A percentile compares a stretch with the other conserved stretches of the same genome.
Evolutionary conservation across 2,329 filamentous ascomycete genomes (phyloP).

Genomic region (Talaromyces sp.): DNA sequence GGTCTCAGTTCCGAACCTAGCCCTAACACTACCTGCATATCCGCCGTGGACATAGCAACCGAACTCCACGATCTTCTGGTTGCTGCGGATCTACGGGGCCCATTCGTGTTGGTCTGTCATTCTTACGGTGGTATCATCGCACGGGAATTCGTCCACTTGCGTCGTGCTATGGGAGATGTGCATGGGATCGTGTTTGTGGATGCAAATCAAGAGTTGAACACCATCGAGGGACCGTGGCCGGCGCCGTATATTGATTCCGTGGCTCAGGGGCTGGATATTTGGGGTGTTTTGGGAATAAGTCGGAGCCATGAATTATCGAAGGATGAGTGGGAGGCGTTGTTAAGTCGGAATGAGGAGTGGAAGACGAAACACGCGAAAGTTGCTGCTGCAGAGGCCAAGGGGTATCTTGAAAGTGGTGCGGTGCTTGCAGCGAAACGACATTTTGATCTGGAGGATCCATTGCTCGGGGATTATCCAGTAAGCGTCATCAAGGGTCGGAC

Average conservation of each 20-base stretch:
- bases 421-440: constrained; percentile 22
- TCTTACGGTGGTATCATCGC: constrained; percentile 23
- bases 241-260: constrained; percentile 2
- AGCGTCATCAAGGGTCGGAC: constrained; percentile 28
- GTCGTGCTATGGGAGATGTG: constrained; percentile 9
- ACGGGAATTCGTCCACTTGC: constrained; percentile 20
- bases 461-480: constrained; percentile 22
- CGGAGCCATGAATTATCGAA: constrained; percentile 10
- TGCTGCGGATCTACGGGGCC: constrained; percentile 17
- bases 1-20: constrained; percentile 21
- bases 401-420: constrained; percentile 13
- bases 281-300: neutral
- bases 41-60: constrained; percentile 20
- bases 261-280: neutral
- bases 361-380: constrained; percentile 17
- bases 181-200: constrained; percentile 21
- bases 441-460: constrained; percentile 20
- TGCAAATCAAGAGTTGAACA: constrained; percentile 21
- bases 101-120: constrained; percentile 21
- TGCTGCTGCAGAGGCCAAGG: constrained; percentile 18
- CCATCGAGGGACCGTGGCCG: constrained; percentile 5
- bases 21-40: constrained; percentile 13
- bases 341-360: constrained; percentile 17
- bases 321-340: constrained; percentile 19
- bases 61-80: constrained; percentile 21